phyloP scores from a whole-genome alignment of 164 flowering plant genomes.

The Vitis amurensis region DNA sequence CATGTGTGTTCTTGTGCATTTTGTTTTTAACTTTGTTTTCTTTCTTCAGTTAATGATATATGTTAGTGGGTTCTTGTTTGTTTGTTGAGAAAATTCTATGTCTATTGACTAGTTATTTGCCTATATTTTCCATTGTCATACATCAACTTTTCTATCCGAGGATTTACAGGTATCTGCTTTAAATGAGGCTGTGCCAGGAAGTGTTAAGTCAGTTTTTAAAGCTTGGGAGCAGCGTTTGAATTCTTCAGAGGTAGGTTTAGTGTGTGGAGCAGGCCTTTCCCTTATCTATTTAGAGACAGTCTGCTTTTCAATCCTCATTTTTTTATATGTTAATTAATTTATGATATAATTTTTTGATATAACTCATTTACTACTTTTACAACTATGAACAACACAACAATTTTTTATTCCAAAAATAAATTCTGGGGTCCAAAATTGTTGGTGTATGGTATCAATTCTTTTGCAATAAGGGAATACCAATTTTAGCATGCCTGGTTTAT shows the following conservation, averaged over 20 bases:
- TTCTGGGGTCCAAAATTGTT: too few relatives aligned
- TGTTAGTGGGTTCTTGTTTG: too few relatives aligned
- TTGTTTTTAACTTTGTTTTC: not conserved
- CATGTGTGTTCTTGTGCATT: not conserved
- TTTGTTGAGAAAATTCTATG: not conserved
- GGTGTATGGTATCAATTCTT: too few relatives aligned
- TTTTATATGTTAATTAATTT: not conserved
- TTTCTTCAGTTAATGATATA: not conserved
- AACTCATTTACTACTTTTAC: too few relatives aligned
- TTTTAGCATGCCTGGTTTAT: too few relatives aligned
- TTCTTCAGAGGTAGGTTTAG: slow-evolving; percentile 57
- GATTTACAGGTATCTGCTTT: slow-evolving; percentile 72
- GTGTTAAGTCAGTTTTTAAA: slow-evolving; percentile 86
- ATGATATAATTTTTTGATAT: not conserved
- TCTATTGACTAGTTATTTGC: not conserved
- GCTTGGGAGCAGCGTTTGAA: slow-evolving; percentile 90
- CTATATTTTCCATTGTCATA: not conserved
- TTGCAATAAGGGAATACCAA: too few relatives aligned
- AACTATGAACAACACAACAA: too few relatives aligned
- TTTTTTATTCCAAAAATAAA: too few relatives aligned
- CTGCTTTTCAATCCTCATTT: not conserved
- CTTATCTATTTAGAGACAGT: not conserved
- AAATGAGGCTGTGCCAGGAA: slow-evolving; percentile 88
- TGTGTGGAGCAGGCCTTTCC: not conserved
- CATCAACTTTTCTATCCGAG: not conserved